Evolutionary conservation across 208 protist species (phyloP).

Genomic region (Leishmania tarentolae): DNA sequence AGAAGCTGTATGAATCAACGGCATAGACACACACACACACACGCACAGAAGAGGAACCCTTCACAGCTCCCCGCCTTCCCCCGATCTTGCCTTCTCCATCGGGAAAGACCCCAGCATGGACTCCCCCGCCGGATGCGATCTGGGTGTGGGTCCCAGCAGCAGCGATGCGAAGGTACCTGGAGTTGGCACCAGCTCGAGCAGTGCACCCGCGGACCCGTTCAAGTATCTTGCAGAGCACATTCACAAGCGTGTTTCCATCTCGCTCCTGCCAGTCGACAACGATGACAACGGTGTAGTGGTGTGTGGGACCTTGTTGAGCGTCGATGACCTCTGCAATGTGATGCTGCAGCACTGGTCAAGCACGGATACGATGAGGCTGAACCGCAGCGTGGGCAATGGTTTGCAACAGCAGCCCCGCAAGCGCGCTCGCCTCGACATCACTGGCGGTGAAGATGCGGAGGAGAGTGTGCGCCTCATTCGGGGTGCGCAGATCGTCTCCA

Average conservation of each 20-base stretch:
- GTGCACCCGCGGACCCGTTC: conserved; percentile 44
- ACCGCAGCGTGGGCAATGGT: background rate
- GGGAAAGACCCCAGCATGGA: background rate
- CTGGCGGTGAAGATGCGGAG: background rate
- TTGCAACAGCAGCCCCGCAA: conserved; percentile 20
- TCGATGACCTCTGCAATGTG: conserved; percentile 77
- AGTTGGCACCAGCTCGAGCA: background rate
- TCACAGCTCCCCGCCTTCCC: background rate
- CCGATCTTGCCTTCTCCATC: background rate
- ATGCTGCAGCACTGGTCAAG: conserved; percentile 52
- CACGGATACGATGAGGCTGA: conserved; percentile 1
- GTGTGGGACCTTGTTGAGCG: conserved; percentile 52
- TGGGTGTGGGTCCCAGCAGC: background rate
- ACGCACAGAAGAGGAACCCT: background rate
- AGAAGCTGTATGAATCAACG: background rate
- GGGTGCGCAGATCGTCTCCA: conserved; percentile 49
- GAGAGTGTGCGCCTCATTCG: conserved; percentile 57
- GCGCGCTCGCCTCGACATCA: conserved; percentile 14
- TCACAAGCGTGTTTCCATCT: conserved; percentile 29
- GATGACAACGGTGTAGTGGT: conserved; percentile 11
- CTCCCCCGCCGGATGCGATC: background rate
- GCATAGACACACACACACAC: conserved; percentile 1
- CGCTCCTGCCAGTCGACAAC: conserved; percentile 20
- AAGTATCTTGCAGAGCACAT: conserved; percentile 50
- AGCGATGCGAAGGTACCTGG: background rate